Conservation (phyloP, 192 early-diverging fungal species). For the Coemansia brasiliensis region DNA sequence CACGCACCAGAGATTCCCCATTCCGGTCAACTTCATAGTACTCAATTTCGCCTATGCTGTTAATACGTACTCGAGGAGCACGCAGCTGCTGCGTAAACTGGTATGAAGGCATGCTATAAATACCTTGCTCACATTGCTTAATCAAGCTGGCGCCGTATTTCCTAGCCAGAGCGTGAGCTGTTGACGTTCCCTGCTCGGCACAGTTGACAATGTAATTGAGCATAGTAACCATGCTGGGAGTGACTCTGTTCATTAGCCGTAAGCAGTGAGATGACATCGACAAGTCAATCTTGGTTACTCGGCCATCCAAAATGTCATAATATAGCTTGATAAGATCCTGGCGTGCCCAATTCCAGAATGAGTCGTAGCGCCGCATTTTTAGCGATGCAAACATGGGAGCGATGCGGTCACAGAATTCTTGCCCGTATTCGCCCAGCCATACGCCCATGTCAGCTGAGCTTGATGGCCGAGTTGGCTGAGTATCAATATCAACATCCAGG, state of each 20-base stretch:
- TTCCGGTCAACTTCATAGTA: conserved; percentile 26
- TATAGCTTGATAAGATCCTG: conserved; percentile 53
- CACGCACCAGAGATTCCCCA: conserved; percentile 16
- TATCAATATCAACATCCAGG: conserved; percentile 59
- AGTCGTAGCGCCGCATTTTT: conserved; percentile 87
- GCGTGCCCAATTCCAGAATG: conserved; percentile 93
- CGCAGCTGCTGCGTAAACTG: conserved; percentile 78
- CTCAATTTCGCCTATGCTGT: conserved; percentile 1
- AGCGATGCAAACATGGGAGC: conserved; percentile 70
- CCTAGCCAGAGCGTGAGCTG: conserved; percentile 72
- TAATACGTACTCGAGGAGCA: conserved; percentile 69
- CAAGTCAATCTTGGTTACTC: conserved; percentile 74
- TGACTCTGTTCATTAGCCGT: conserved; percentile 84
- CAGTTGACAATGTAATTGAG: conserved; percentile 77
- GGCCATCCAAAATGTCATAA: conserved; percentile 83
- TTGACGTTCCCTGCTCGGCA: conserved; percentile 61
- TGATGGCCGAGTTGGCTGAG: conserved; percentile 58
- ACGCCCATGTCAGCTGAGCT: conserved; percentile 8
- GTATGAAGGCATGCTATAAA: conserved; percentile 74
- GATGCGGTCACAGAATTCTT: conserved; percentile 81
- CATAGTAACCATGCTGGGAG: conserved; percentile 66
- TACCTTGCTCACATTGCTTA: conserved; percentile 73
- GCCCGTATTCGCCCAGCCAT: conserved; percentile 82
- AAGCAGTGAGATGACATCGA: conserved; percentile 79
- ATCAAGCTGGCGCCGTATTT: conserved; percentile 72